Base-by-base conservation (phyloP, 2,329 filamentous ascomycete species). In the Hortaea sp. region DNA sequence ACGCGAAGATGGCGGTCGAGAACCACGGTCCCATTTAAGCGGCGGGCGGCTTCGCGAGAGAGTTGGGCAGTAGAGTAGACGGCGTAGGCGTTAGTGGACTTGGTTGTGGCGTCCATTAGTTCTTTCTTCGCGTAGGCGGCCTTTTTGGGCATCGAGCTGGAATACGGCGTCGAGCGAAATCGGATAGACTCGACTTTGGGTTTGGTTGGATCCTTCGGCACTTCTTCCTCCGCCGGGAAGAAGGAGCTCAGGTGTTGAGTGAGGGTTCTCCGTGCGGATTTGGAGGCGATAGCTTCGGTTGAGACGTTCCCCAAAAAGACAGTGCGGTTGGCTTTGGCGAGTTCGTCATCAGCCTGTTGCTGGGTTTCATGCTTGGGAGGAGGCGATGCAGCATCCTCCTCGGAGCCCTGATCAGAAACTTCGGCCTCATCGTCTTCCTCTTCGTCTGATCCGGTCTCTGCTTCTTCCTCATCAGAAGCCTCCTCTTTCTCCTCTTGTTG, bases 241-340 rank as follows among this genome's bases (percentile, higher is more conserved):
- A 88, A 84, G 1, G 87, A 88, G n/a, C 77, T 74, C 40, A 95
- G 78, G 64, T 95, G 87, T 38, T 76, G 72, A 54, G 87, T 71
- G 29, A 95, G 76, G 2, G 76, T 76, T 70, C 88, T 94, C 69
- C 87, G 88, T 31, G 82, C 83, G 2, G 81, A 68, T 61, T 94
- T 94, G 29, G 85, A 88, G 42, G 81, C 85, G 59, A 97, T 87
- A 38, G 87, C 88, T 44, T 83, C 74, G 20, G 78, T 82, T 10
- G 88, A 88, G 40, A 98, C 87, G 60, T 98, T 98, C 59, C 85
- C 85, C 9, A 98, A 72, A 68, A 97, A 98, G 38, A 97, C 81
- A 5, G 92, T 98, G 47, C 92, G 84, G 48, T 79, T 78, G 6
- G 90, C 85, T 70, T 94, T 95, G 48, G 94, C 86, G 2, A 94